phyloP scores from a whole-genome alignment of 208 protist genomes.

The Crithidia bombi region DNA sequence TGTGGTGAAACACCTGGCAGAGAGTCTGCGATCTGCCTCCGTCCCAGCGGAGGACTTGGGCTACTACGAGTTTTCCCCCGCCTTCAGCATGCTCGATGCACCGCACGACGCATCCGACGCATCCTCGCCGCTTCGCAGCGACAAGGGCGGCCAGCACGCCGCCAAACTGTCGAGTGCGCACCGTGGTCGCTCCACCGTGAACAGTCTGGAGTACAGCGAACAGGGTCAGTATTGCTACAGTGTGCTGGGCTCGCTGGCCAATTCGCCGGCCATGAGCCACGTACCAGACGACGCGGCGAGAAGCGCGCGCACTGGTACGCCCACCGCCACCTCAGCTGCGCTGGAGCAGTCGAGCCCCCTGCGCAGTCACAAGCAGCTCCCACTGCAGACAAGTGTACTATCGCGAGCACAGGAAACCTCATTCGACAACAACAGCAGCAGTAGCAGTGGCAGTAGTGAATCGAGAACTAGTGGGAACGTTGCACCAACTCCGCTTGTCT shows the following conservation, averaged over 20 bases:
- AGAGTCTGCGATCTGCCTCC: not conserved
- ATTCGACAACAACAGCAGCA: not conserved
- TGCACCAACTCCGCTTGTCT: not conserved
- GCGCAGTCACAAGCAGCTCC: conserved; percentile 26
- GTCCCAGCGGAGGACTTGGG: not conserved
- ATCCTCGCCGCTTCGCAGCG: not conserved
- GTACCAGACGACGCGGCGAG: conserved; percentile 10
- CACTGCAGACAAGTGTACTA: conserved; percentile 13
- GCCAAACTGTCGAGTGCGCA: not conserved
- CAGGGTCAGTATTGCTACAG: conserved; percentile 34
- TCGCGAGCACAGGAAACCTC: not conserved
- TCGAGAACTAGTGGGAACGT: not conserved
- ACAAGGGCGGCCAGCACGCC: not conserved
- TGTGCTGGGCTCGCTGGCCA: conserved; percentile 18
- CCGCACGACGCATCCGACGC: not conserved
- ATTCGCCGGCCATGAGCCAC: conserved; percentile 30
- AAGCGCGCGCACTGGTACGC: not conserved
- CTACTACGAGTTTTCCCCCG: conserved; percentile 1
- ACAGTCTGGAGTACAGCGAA: conserved; percentile 34
- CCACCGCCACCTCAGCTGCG: not conserved
- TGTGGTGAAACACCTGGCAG: not conserved
- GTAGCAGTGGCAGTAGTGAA: conserved; percentile 2
- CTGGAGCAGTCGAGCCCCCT: not conserved
- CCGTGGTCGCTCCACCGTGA: not conserved
- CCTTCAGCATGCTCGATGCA: not conserved